phyloP scores from a whole-genome alignment of 2,329 filamentous ascomycete genomes.

The Cadophora malorum region DNA sequence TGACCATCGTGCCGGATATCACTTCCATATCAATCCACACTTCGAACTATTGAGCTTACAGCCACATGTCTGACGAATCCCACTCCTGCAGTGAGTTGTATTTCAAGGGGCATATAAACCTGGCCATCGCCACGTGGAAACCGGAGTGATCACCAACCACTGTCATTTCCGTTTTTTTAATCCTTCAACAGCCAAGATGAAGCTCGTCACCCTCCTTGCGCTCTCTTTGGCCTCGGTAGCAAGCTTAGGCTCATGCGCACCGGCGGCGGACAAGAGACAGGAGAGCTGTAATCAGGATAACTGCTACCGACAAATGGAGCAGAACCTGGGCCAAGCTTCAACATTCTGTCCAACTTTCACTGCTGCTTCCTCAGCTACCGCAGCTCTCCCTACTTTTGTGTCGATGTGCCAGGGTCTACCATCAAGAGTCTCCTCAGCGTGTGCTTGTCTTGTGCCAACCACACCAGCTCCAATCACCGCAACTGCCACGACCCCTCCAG shows the following conservation, averaged over 20 bases:
- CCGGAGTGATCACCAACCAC: background rate
- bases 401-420: background rate
- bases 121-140: conserved; percentile 1
- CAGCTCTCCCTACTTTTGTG: background rate
- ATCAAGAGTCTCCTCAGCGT: background rate
- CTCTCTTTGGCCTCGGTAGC: conserved; percentile 2
- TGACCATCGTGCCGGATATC: background rate
- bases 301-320: background rate
- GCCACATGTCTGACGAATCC: background rate
- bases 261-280: background rate
- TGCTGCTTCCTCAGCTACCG: background rate
- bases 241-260: conserved; percentile 1
- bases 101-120: background rate
- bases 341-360: background rate
- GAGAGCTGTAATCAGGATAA: background rate
- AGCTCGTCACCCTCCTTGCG: conserved; percentile 12
- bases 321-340: background rate
- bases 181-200: conserved; percentile 17
- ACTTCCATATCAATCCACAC: background rate
- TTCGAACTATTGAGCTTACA: background rate
- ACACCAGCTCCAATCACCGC: background rate
- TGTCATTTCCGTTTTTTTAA: conserved; percentile 5
- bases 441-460: background rate
- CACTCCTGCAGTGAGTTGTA: background rate
- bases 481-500: background rate